Base-by-base conservation (phyloP, 345 rosid species). In the Hirschfeldia incana region DNA sequence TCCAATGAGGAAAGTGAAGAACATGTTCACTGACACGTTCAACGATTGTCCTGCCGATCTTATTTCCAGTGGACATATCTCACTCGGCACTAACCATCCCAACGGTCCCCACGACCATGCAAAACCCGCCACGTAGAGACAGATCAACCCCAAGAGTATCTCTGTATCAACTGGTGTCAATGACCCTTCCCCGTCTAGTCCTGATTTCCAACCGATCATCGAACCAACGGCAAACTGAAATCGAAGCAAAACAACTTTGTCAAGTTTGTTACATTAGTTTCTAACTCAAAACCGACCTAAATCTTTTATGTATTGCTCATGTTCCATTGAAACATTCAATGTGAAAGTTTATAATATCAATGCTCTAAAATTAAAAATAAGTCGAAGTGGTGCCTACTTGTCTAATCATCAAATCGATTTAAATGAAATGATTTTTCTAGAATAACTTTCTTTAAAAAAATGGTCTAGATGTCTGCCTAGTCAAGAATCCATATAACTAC, bases 21-120 rank as follows among this genome's bases (percentile, higher is more conserved):
- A 62, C 86, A 83, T 85, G 83, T 85, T 85, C 34, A 73, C 76
- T 2, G 83, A 79, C 0, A 83, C 85, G 69, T 72, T 80, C 27
- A 79, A 10, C 0, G 78, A 37, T 34, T 79, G 81, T 1, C 72
- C 83, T 4, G 81, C 85, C 0, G 85, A 80, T 64, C 85, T 59
- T 3, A 83, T 64, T 32, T 73, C 81, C 75, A 83, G 21, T 4
- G 85, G 83, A 63, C 75, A 72, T 51, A 83, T 79, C 78, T 83
- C 85, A 57, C 83, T 83, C 3, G 85, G 83, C 4, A 83, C 81
- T 59, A 83, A 68, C 83, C 85, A 83, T 68, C 81, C 85, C 70
- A 83, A 63, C 0, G 85, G 78, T 9, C 85, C 85, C 85, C 85
- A 83, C 0, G 85, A 83, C 81, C 78, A 83, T 1, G 81, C 85